These are phyloP conservation scores for Bathelium albidoporum DNA, from an alignment of 495 filamentous ascomycete species.

Conservation along the genomic window DNA sequence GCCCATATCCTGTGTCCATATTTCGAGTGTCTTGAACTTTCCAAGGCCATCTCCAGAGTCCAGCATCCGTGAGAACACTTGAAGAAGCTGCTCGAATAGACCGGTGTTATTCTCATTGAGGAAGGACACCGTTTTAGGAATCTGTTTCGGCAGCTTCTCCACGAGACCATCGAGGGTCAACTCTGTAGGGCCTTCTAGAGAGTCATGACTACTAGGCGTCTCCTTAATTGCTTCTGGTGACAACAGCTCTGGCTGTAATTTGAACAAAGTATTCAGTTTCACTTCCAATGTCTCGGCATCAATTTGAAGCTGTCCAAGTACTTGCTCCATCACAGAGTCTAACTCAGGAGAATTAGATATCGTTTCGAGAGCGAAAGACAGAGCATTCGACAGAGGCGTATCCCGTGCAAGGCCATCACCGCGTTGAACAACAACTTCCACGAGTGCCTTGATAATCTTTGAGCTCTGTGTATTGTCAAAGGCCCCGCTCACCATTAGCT, in stretches of 20 bases:
- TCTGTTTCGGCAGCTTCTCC: slow-evolving; percentile 34
- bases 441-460: not conserved
- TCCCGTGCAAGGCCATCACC: not conserved
- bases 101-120: slow-evolving; percentile 18
- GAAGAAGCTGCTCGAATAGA: slow-evolving; percentile 46
- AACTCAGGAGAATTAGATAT: not conserved
- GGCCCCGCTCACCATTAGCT: not conserved
- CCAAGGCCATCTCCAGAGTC: slow-evolving; percentile 41
- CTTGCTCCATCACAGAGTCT: slow-evolving; percentile 36
- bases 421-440: not conserved
- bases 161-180: slow-evolving; percentile 17
- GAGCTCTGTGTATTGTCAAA: not conserved
- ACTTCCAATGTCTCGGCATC: slow-evolving; percentile 61
- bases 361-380: not conserved
- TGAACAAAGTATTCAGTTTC: slow-evolving; percentile 56
- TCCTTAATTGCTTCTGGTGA: not conserved
- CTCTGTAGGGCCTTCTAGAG: no score
- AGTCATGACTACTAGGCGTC: no score
- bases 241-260: slow-evolving; percentile 27
- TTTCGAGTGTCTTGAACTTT: slow-evolving; percentile 47
- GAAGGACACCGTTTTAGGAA: slow-evolving; percentile 25
- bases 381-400: not conserved
- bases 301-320: slow-evolving; percentile 50
- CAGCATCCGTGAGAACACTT: slow-evolving; percentile 51
- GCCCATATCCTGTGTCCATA: slow-evolving; percentile 46